Evolutionary conservation across 495 filamentous ascomycete genomes (phyloP), one percentile per base, ranked within the genome.

Genomic region (Aspergillus campestris): DNA sequence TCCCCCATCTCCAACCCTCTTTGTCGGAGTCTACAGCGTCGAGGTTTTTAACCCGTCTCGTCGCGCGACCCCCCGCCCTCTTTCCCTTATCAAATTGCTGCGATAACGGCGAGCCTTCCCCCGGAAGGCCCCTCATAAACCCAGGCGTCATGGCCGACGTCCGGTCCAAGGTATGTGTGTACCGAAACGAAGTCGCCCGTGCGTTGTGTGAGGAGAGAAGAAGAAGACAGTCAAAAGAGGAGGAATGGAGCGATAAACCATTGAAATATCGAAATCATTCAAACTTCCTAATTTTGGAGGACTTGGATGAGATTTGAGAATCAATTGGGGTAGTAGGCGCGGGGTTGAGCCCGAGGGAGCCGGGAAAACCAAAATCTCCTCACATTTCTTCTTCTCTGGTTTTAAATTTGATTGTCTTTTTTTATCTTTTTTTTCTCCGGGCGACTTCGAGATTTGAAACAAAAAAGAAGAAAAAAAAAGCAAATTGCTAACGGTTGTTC

Each of bases 81-180:
- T 53, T 51, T 52, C 56, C 52, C 48, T 40, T 40, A 59, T 50
- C 59, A 56, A 63, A 60, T 60, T 59, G 64, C 51, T 53, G 63
- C 60, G 66, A 70, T 70, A 64, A 67, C 62, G 53, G 60, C 61
- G 62, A 58, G 65, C 69, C 69, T 73, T 70, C 69, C 65, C 47
- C 57, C 60, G 69, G 67, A 72, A 70, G 69, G 67, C 65, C 61
- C 64, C 64, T 55, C 65, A 59, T 55, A 67, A 60, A 55, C 52
- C 57, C 67, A 71, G 69, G 65, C 69, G 69, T 71, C 67, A 73
- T 73, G 69, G 59, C 59, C 52, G 69, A 73, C 62, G 61, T 73
- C 60, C 69, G 69, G 67, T 73, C 69, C 55, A 73, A 73, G 69
- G 69, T 73, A 69, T 57, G 61, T 58, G 50, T 45, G 53, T 51